Base-by-base conservation (phyloP, 2,329 filamentous ascomycete species). In the Xylariaceae sp. region DNA sequence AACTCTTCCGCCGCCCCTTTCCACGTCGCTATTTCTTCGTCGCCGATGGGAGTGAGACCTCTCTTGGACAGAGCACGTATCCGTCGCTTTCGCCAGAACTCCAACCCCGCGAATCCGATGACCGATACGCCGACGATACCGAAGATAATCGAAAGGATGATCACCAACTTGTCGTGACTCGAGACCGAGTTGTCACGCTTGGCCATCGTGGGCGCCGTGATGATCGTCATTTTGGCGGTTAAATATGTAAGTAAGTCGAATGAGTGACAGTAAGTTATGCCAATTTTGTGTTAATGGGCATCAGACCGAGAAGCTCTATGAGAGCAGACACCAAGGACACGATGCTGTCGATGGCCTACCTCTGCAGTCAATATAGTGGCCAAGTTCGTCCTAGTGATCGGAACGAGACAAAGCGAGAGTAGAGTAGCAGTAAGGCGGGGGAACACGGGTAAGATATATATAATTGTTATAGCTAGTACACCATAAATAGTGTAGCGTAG, bases 21-120 rank as follows among this genome's bases (percentile, higher is more conserved):
- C 85, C 85, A 87, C 3, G 82, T 84, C 65, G 82, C 82, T 60
- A 87, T 87, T 69, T 87, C 85, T 61, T 86, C 83, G 65, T 87
- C 85, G 62, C 82, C 79, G 60, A 87, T 85, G 10, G 85, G 84
- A 0, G 83, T 82, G 50, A 82, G 82, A 52, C 82, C 82, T 54
- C 84, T 75, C 54, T 77, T 76, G 64, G 82, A 77, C 57, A 85
- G 75, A 3, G 74, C 64, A 39, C 72, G 72, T 51, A 69, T 75
- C 51, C 75, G 76, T 48, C 76, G 73, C 47, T 71, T 74, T 13
- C 75, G 71, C 54, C 75, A 72, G 61, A 74, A 78, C 41, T 76
- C 66, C 51, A 78, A 68, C 2, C 76, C 63, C 15, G 68, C 66
- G 4, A 69, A 67, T 3, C 72, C 72, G 52, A 80, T 68, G 54